Conservation (phyloP, 208 protist species). For the Trypanosoma congolense region DNA sequence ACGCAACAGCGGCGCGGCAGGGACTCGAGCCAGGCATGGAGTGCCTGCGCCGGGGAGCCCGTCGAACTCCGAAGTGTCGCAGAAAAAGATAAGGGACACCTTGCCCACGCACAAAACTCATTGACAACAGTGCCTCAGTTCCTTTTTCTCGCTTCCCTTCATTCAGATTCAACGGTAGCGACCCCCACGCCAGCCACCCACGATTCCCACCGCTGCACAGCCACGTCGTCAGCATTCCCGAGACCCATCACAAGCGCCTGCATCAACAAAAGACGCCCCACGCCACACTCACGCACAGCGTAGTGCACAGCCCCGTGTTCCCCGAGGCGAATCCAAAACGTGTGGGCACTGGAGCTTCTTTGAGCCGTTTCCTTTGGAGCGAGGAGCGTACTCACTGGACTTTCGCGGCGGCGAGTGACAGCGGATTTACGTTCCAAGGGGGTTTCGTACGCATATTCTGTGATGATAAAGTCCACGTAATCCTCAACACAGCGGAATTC, state of each 20-base stretch:
- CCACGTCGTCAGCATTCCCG: conserved; percentile 8
- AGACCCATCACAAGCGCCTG: conserved; percentile 28
- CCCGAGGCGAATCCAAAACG: conserved; percentile 44
- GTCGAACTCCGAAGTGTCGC: no score
- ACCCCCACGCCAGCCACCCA: conserved; percentile 21
- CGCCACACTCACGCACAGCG: conserved; percentile 40
- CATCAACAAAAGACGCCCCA: conserved; percentile 56
- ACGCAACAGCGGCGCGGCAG: no score
- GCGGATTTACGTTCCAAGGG: conserved; percentile 29
- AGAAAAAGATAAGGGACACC: no score
- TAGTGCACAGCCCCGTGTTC: conserved; percentile 24
- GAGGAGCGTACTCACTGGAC: background rate
- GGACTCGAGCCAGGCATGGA: no score
- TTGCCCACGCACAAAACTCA: no score
- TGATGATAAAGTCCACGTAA: conserved; percentile 60
- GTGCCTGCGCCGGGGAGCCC: no score
- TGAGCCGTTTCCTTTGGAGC: background rate
- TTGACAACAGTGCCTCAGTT: no score
- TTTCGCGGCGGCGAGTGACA: conserved; percentile 13
- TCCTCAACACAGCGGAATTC: conserved; percentile 61
- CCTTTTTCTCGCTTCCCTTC: background rate
- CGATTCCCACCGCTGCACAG: conserved; percentile 11
- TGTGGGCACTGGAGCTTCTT: conserved; percentile 27
- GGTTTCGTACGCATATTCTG: conserved; percentile 59
- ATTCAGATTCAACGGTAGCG: background rate